Evolutionary conservation across 176 grass and related monocot species (phyloP).

Genomic region (Alloteropsis semialata): DNA sequence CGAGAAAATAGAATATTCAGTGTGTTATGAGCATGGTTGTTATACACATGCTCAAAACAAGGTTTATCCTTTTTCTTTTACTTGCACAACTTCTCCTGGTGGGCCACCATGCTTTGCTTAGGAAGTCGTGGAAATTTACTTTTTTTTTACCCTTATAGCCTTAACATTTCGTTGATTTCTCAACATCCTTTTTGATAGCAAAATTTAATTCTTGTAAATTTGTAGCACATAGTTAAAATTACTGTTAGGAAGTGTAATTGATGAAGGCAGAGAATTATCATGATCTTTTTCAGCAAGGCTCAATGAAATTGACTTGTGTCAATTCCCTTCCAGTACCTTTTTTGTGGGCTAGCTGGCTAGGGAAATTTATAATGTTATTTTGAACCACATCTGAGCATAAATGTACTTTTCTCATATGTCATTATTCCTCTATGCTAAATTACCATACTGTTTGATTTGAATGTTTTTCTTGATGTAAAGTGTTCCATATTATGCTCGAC

Average conservation of each 20-base stretch:
- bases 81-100: background rate
- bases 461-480: background rate
- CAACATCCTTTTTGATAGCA: background rate
- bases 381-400: background rate
- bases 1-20: slow-evolving; percentile 8
- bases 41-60: background rate
- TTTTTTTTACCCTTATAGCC: background rate
- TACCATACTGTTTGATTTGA: slow-evolving; percentile 2
- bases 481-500: background rate
- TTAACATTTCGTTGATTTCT: background rate
- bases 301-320: background rate
- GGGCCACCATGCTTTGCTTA: background rate
- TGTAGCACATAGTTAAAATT: background rate
- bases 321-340: background rate
- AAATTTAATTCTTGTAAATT: background rate
- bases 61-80: background rate
- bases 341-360: background rate
- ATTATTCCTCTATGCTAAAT: background rate
- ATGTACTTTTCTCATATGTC: background rate
- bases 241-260: background rate
- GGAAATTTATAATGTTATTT: background rate
- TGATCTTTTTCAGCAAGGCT: background rate
- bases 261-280: background rate
- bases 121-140: background rate
- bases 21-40: background rate